A percentile compares a stretch with the other conserved stretches of the same genome.
Evolutionary conservation across 148 eudicot species (phyloP).

Genomic region (Vaccinium vitisidaea): DNA sequence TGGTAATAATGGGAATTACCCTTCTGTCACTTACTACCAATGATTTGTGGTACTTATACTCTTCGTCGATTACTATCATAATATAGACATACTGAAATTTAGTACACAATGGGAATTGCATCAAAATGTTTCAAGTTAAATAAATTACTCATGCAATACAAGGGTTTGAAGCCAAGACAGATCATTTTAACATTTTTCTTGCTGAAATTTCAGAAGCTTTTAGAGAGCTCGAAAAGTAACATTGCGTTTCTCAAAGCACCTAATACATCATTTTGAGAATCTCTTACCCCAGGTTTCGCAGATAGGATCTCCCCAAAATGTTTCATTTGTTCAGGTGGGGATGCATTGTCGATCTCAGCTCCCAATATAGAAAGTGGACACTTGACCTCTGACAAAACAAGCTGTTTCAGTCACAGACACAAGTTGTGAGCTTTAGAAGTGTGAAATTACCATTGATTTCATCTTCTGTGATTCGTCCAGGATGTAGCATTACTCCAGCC

Average conservation of each 20-base stretch:
- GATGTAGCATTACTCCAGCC: conserved; percentile 50
- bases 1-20: not conserved
- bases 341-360: conserved; percentile 44
- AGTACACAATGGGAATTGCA: not conserved
- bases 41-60: not conserved
- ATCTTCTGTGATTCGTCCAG: conserved; percentile 33
- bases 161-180: not conserved
- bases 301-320: conserved; percentile 39
- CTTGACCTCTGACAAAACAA: conserved; percentile 30
- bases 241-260: not conserved
- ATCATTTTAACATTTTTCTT: not conserved
- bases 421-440: not conserved
- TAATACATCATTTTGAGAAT: not conserved
- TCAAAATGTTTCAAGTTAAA: not conserved
- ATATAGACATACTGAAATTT: not conserved
- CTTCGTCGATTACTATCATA: not conserved
- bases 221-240: not conserved
- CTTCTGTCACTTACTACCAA: not conserved
- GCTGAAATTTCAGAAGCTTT: not conserved
- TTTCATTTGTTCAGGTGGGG: conserved; percentile 43
- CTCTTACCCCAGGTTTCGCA: conserved; percentile 42
- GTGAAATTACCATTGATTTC: conserved; percentile 41
- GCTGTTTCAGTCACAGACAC: not conserved
- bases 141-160: not conserved
- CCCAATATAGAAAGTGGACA: conserved; percentile 31